Percentiles rank a stretch among this genome's conserved stretches.
phyloP scores from a whole-genome alignment of 139 green algal species.

The Desmodesmus armatus region DNA sequence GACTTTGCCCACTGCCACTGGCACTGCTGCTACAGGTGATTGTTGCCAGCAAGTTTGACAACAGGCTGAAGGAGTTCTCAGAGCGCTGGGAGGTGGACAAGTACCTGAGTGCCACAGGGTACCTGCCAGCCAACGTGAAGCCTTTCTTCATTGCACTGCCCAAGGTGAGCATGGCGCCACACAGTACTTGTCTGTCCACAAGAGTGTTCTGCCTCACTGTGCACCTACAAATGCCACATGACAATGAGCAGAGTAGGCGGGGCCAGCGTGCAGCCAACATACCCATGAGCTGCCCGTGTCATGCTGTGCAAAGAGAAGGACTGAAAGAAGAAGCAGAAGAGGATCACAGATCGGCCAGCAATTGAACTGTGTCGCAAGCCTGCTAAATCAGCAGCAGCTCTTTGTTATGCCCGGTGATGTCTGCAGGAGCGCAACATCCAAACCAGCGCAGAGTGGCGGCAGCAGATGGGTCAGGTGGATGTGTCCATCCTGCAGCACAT shows the following conservation, averaged over 20 bases:
- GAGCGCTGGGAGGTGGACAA: constrained; percentile 96
- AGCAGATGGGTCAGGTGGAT: constrained; percentile 85
- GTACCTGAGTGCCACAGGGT: constrained; percentile 89
- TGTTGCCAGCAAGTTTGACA: constrained; percentile 97
- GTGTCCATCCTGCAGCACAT: constrained; percentile 67
- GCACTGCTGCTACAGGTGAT: constrained; percentile 78
- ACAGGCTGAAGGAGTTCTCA: constrained; percentile 93
- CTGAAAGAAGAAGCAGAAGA: too few relatives aligned
- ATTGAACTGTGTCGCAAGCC: too few relatives aligned
- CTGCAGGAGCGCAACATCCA: constrained; percentile 74
- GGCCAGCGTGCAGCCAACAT: too few relatives aligned
- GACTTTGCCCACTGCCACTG: too few relatives aligned
- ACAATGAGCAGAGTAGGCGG: too few relatives aligned
- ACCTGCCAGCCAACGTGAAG: constrained; percentile 84
- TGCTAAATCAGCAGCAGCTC: too few relatives aligned
- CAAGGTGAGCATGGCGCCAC: constrained; percentile 78
- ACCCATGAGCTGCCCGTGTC: too few relatives aligned
- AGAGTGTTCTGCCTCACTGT: neutral
- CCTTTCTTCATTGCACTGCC: constrained; percentile 97
- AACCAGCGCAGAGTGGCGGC: constrained; percentile 82
- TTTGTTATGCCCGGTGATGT: neutral
- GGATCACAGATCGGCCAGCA: too few relatives aligned
- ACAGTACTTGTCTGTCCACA: too few relatives aligned
- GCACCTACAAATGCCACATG: neutral
- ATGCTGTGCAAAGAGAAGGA: too few relatives aligned